Evolutionary conservation across 768 basidiomycete species (phyloP).

Genomic region (Dioszegia hungarica): DNA sequence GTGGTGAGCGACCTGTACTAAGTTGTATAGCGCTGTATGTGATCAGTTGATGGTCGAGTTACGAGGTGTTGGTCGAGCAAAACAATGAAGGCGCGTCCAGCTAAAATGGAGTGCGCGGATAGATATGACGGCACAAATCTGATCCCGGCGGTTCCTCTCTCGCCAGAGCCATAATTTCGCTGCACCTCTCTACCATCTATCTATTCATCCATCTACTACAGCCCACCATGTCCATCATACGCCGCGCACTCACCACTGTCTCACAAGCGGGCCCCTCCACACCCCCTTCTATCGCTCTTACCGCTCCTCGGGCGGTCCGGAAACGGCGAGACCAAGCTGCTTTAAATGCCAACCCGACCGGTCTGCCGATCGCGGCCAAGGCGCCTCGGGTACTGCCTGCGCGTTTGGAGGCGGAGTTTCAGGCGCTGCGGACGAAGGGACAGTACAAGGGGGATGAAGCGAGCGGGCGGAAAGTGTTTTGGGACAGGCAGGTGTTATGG

Average conservation of each 20-base stretch:
- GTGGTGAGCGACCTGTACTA: too few species aligned
- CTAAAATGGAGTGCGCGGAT: not conserved
- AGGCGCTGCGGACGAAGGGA: conserved; percentile 15
- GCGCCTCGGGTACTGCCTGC: conserved; percentile 21
- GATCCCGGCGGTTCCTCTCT: not conserved
- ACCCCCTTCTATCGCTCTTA: conserved; percentile 7
- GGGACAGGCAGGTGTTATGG: conserved; percentile 31
- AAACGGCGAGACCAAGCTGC: conserved; percentile 22
- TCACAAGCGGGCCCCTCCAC: conserved; percentile 26
- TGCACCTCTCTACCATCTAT: not conserved
- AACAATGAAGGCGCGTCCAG: conserved; percentile 1
- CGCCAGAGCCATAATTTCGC: not conserved
- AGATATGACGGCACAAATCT: not conserved
- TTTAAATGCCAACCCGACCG: conserved; percentile 15
- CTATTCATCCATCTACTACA: not conserved
- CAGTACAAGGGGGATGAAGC: conserved; percentile 30
- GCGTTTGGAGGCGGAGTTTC: conserved; percentile 30
- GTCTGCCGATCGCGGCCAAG: conserved; percentile 11
- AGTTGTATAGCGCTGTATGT: too few species aligned
- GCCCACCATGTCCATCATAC: conserved; percentile 23
- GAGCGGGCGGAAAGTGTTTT: conserved; percentile 21
- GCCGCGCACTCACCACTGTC: conserved; percentile 16
- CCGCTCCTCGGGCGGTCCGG: conserved; percentile 36
- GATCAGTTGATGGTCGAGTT: too few species aligned
- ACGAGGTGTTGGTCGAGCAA: not conserved